Base-by-base conservation (phyloP, 257 asterid genomes). In the Lantana camara region DNA sequence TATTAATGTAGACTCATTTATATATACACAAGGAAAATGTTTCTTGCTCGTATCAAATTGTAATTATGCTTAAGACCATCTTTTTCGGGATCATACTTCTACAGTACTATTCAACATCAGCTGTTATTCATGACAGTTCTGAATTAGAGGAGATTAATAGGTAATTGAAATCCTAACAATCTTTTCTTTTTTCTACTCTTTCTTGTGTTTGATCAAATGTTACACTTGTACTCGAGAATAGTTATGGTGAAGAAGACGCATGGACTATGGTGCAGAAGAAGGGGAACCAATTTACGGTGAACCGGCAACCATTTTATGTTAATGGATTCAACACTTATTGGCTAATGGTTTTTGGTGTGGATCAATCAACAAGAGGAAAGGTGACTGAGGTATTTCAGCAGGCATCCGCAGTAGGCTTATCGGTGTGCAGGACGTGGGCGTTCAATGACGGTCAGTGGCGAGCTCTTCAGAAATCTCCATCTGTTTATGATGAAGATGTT, bases 311-410 rank as follows among this genome's bases (percentile, higher is more conserved):
- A 5, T 93, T 87, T 60, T 93, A 93, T 52, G 83, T 93, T 14
- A 89, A 93, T 50, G 97, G 98, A 44, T 93, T 93, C 96, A 93
- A 93, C 81, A 93, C 98, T 10, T 93, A 93, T 34, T 89, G 98
- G 98, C 67, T 89, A 27, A 93, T 93, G 97, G 91, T 93, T 15
- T 83, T 89, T 40, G 94, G 95, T 4, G 95, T 79, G 48, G 98
- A 93, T 64, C 66, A 79, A 53, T 93, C 97, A 9, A 93, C 97
- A 1, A 75, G 92, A 60, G 82, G 74, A 14, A 93, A 93, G 66
- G 97, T 90, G 52, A 87, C 79, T 37, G 91, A 83, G 50, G 73
- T 84, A 12, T 93, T 93, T 64, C 85, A 85, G 40, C 86, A 87
- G 70, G 98, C 97, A 10, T 85, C 97, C 0, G 68, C 90, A 7